A percentile compares a stretch with the other conserved stretches of the same genome.
Conservation (phyloP, 495 filamentous ascomycete genomes). For the Penicillium ucsense region DNA sequence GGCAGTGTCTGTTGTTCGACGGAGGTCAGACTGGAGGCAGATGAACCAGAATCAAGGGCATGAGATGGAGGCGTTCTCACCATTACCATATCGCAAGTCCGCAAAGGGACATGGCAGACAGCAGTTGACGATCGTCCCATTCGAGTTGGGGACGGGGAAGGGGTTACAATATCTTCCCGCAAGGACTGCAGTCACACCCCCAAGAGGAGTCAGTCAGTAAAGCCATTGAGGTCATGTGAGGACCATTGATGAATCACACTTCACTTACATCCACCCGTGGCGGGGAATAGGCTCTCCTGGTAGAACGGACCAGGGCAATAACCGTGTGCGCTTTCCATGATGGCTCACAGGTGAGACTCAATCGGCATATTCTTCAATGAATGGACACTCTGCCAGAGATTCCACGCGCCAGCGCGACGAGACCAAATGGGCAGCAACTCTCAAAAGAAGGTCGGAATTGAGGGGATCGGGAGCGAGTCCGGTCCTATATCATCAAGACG, state of each 20-base stretch:
- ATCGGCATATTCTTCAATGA: slow-evolving; percentile 10
- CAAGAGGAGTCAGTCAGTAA: no score
- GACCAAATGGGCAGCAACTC: slow-evolving; percentile 4
- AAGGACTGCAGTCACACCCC: slow-evolving; percentile 38
- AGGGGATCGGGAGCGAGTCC: background rate
- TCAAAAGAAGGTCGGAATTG: slow-evolving; percentile 3
- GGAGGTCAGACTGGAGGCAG: slow-evolving; percentile 4
- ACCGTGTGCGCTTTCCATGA: slow-evolving; percentile 29
- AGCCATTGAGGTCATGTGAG: no score
- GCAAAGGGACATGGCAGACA: slow-evolving; percentile 87
- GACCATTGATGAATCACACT: background rate
- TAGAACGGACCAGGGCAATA: slow-evolving; percentile 57
- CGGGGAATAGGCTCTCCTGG: slow-evolving; percentile 48
- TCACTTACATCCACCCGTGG: slow-evolving; percentile 54
- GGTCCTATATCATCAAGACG: background rate
- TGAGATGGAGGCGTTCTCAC: slow-evolving; percentile 27
- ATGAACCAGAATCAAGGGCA: background rate
- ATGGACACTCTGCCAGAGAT: background rate
- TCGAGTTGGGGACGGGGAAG: slow-evolving; percentile 29
- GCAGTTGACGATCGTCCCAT: slow-evolving; percentile 38
- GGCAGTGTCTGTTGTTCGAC: slow-evolving; percentile 42
- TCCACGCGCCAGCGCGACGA: slow-evolving; percentile 22
- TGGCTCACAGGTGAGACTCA: slow-evolving; percentile 7
- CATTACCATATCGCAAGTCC: slow-evolving; percentile 74
- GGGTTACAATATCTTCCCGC: slow-evolving; percentile 55